Evolutionary conservation across 352 stramenopile genomes (phyloP), one percentile per base, ranked within the genome.

Genomic region (Peronospora farinosa): DNA sequence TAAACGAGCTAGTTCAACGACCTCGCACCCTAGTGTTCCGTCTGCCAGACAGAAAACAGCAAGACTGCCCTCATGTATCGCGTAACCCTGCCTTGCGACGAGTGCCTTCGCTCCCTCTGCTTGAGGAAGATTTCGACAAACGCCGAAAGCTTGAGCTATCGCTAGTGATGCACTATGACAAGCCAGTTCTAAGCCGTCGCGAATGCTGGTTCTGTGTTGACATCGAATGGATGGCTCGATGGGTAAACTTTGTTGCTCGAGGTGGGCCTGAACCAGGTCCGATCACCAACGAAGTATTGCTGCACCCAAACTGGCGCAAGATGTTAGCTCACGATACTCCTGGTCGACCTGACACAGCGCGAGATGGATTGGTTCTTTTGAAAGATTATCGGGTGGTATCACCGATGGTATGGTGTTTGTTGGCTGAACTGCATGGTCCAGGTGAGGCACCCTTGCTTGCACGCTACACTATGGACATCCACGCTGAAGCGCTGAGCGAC

Each of bases 191-290:
- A 47, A 67, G 67, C 40, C 72, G 76, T 39, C 63, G 69, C 2
- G 81, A 92, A 57, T 88, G 74, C 65, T 92, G 78, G 78, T 82
- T 88, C 53, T 54, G 84, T 7, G 52, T 92, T 21, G 69, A 88
- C 47, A 54, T 69, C 1, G 53, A 72, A 16, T 89, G 81, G 81
- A 85, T 92, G 65, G 49, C 44, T 35, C 58, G 53, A 17, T 92
- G 78, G 81, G 51, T 78, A 21, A 54, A 59, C 43, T 89, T 86
- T 33, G 78, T 73, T 28, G 63, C 63, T 27, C 66, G 69, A 27
- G 61, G 65, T 43, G 78, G 76, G 9, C 57, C 74, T 6, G 54
- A 74, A 19, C 78, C 78, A 5, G 81, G 81, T 0, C 61, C 63
- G 7, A 88, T 92, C 60, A 69, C 72, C 4, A 92, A 89, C 53